Percentiles rank a stretch among this genome's conserved stretches.
phyloP scores from a whole-genome alignment of 2,329 filamentous ascomycete species.

The Meredithiella fracta region DNA sequence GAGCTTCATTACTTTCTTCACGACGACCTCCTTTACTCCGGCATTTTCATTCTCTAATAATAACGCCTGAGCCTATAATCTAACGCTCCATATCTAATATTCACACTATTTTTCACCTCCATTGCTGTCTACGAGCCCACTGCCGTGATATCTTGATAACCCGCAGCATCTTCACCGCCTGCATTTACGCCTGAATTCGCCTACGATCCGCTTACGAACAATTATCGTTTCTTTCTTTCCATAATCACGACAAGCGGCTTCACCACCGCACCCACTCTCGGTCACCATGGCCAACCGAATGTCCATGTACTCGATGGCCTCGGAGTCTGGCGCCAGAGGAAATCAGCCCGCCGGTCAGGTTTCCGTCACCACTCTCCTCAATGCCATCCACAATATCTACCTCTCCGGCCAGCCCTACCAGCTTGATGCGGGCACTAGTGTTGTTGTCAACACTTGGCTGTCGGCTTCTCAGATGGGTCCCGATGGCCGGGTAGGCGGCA shows the following conservation, averaged over 20 bases:
- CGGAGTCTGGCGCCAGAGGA: slow-evolving; percentile 39
- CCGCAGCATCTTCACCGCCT: neutral
- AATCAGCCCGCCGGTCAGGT: slow-evolving; percentile 50
- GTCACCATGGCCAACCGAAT: slow-evolving; percentile 42
- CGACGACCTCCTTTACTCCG: neutral
- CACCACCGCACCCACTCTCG: neutral
- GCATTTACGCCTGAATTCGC: neutral
- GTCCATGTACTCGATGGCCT: slow-evolving; percentile 53
- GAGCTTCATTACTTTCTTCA: neutral
- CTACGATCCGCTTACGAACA: neutral
- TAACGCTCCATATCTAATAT: neutral
- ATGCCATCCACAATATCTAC: slow-evolving; percentile 81
- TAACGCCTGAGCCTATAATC: neutral
- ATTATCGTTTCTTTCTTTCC: neutral
- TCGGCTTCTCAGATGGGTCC: slow-evolving; percentile 56
- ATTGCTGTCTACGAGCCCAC: neutral
- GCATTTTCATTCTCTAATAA: neutral
- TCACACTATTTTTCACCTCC: neutral
- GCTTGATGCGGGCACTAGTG: slow-evolving; percentile 75
- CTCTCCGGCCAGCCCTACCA: slow-evolving; percentile 65
- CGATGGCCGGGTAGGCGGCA: slow-evolving; percentile 55
- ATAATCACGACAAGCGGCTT: neutral
- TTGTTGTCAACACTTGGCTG: slow-evolving; percentile 92
- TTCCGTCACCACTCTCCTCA: slow-evolving; percentile 83
- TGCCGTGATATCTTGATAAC: neutral